Evolutionary conservation across 1,284 basidiomycete genomes (phyloP).

Genomic region (Butyriboletus appendiculatus): DNA sequence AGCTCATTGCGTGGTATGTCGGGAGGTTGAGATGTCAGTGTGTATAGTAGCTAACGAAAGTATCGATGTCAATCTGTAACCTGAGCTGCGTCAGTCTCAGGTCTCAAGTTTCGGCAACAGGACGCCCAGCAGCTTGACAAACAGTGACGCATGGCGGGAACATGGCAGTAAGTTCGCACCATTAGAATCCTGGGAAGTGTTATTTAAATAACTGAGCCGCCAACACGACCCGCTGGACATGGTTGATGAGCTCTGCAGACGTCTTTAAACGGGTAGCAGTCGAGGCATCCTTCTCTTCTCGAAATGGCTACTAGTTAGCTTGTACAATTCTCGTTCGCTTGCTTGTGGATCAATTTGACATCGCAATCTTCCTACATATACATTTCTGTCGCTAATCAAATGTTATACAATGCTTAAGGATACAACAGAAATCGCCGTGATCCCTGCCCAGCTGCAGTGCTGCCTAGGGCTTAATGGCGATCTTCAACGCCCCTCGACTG

Average conservation of each 20-base stretch:
- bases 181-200: conserved; percentile 14
- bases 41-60: not conserved
- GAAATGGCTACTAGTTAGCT: no score
- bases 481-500: conserved; percentile 67
- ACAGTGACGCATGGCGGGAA: not conserved
- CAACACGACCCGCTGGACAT: no score
- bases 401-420: conserved; percentile 21
- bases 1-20: conserved; percentile 3
- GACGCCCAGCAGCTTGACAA: not conserved
- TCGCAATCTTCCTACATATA: not conserved
- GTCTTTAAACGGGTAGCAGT: no score
- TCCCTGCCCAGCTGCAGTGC: not conserved
- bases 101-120: not conserved
- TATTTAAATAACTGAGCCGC: no score
- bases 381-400: not conserved
- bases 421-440: conserved; percentile 9
- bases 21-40: not conserved
- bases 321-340: no score
- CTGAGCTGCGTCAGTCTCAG: not conserved
- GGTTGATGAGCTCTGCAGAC: no score
- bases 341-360: not conserved
- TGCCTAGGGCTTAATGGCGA: conserved; percentile 55
- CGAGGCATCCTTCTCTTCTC: no score
- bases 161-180: conserved; percentile 5
- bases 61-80: not conserved